Evolutionary conservation across 495 filamentous ascomycete genomes (phyloP), one percentile per base, ranked within the genome.

Genomic region (Friedmanniomyces endolithicus): DNA sequence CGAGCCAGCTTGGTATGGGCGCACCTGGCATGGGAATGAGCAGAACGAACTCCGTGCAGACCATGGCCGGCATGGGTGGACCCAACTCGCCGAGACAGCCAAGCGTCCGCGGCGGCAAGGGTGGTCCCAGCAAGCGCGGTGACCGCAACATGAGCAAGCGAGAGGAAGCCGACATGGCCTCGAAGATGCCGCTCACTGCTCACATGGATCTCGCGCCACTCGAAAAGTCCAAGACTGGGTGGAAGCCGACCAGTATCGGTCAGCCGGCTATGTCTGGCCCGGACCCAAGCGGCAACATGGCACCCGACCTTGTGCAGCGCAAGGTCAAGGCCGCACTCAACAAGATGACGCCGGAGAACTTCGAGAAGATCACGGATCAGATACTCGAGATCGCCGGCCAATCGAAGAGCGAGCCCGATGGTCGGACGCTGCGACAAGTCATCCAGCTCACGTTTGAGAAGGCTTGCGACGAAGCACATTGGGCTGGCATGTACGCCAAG

Each of bases 271-370:
- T 63, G n/a, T 78, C 75, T 45, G 37, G 29, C 9, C 77, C 78
- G 33, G 73, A 78, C 57, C 77, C 79, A 52, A 72, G 72, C 59
- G 76, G 74, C 41, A 77, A 85, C 61, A 74, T 99, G 74, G 75
- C 90, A 55, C 94, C 92, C 17, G 88, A 90, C 57, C 81, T 92
- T 71, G 92, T 99, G 60, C 92, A 99, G 71, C 83, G 92, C 59
- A 99, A 97, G 80, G 94, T 97, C 65, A 99, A 99, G 80, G 86
- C 88, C 52, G 86, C 85, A 46, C 74, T 99, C 62, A 97, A 99
- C 79, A 97, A 97, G 84, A 97, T 99, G 94, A 96, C 92, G 0
- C 92, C 92, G 0, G 92, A 97, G 72, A 97, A 96, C 63, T 99
- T 99, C 67, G 89, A 96, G 62, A 88, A 84, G 75, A 95, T 99